Percentiles rank a stretch among this genome's conserved stretches.
Conservation (phyloP, 1,139 yeast genomes). For the Eremothecium sinecaudum region DNA sequence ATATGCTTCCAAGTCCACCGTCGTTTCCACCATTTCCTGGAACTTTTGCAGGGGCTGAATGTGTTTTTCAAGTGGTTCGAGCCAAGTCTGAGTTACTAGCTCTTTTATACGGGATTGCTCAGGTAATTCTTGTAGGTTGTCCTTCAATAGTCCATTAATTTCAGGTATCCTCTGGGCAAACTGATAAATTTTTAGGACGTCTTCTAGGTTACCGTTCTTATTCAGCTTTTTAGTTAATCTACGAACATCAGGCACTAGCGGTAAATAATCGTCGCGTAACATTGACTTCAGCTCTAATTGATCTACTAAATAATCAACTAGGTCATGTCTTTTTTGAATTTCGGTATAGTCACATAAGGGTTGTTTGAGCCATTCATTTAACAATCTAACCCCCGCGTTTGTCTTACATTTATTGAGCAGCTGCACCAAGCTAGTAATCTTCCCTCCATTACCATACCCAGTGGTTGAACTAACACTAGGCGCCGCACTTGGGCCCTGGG, state of each 20-base stretch:
- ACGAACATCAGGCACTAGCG: constrained; percentile 73
- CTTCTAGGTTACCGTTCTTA: constrained; percentile 59
- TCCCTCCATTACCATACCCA: constrained; percentile 36
- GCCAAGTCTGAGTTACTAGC: constrained; percentile 47
- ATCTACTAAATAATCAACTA: constrained; percentile 65
- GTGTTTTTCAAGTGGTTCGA: constrained; percentile 43
- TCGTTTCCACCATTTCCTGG: constrained; percentile 82
- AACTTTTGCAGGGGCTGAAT: constrained; percentile 51
- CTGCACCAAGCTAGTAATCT: constrained; percentile 64
- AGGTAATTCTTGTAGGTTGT: constrained; percentile 33
- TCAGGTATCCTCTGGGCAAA: constrained; percentile 64
- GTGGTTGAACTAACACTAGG: constrained; percentile 13
- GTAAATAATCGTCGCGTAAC: constrained; percentile 58
- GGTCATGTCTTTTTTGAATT: constrained; percentile 58
- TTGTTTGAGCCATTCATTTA: constrained; percentile 93
- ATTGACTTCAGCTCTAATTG: constrained; percentile 58
- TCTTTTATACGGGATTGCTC: constrained; percentile 23
- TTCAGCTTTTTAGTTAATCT: constrained; percentile 59
- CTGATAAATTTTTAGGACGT: constrained; percentile 84
- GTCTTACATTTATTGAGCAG: constrained; percentile 81
- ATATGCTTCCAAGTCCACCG: constrained; percentile 76
- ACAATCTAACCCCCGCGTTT: constrained; percentile 70
- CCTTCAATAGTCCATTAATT: constrained; percentile 42
- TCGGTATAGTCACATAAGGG: constrained; percentile 60
- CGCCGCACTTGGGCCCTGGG: constrained; percentile 31